phyloP scores from a whole-genome alignment of 2,329 filamentous ascomycete species.

The Paramyrothecium sp. region DNA sequence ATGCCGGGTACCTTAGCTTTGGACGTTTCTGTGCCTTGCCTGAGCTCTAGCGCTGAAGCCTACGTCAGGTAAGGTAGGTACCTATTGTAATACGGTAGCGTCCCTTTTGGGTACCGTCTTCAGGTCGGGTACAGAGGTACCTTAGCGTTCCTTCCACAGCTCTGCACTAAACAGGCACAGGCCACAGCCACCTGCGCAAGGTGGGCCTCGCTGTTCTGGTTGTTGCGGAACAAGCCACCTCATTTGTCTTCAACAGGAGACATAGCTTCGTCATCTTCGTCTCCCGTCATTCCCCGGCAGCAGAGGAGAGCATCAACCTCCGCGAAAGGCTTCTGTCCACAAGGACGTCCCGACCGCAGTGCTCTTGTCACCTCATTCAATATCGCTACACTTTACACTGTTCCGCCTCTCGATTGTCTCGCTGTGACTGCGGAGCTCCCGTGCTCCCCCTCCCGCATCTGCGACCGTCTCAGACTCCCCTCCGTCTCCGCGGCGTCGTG shows the following conservation, averaged over 20 bases:
- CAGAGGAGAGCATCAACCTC: not conserved
- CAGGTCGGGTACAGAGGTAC: not conserved
- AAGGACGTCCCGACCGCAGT: not conserved
- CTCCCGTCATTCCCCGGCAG: not conserved
- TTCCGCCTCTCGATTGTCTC: not conserved
- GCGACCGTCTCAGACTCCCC: slow-evolving; percentile 4
- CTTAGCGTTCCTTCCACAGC: not conserved
- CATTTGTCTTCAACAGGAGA: slow-evolving; percentile 14
- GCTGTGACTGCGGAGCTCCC: slow-evolving; percentile 18
- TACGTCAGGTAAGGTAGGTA: too few species aligned
- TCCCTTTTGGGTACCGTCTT: too few species aligned
- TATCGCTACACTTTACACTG: not conserved
- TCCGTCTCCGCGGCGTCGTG: slow-evolving; percentile 14
- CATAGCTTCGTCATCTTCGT: slow-evolving; percentile 2
- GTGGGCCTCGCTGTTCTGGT: not conserved
- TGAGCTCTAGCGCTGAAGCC: too few species aligned
- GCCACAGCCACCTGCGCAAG: not conserved
- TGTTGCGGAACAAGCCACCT: slow-evolving; percentile 14
- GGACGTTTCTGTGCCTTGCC: too few species aligned
- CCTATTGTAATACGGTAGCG: too few species aligned
- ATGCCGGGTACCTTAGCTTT: too few species aligned
- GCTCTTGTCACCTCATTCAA: not conserved
- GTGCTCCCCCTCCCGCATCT: slow-evolving; percentile 14
- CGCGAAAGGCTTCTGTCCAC: slow-evolving; percentile 1
- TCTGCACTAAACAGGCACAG: not conserved